phyloP scores from a whole-genome alignment of 2,329 filamentous ascomycete genomes.

The Sclerotinia borealis region DNA sequence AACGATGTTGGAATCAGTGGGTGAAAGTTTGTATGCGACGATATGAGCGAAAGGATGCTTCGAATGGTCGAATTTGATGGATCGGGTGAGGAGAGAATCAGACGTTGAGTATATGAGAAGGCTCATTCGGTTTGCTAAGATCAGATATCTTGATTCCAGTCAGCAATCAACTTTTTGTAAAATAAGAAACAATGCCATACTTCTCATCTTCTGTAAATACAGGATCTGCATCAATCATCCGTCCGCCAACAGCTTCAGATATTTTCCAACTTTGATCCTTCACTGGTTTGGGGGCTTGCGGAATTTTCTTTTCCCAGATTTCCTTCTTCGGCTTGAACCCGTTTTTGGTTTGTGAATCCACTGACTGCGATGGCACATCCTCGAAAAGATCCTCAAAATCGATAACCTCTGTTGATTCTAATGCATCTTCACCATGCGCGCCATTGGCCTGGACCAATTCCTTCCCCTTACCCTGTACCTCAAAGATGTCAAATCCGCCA shows the following conservation, averaged over 20 bases:
- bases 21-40: constrained; percentile 38
- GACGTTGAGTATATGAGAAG: constrained; percentile 75
- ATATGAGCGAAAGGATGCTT: constrained; percentile 28
- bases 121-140: constrained; percentile 67
- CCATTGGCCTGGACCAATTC: constrained; percentile 21
- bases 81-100: constrained; percentile 74
- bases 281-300: constrained; percentile 16
- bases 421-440: constrained; percentile 14
- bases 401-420: constrained; percentile 2
- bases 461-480: constrained; percentile 18
- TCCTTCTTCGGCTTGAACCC: constrained; percentile 11
- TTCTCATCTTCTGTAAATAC: constrained; percentile 56
- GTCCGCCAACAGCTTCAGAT: constrained; percentile 58
- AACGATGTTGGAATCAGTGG: constrained; percentile 40
- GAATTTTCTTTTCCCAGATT: constrained; percentile 9
- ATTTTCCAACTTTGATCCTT: constrained; percentile 45
- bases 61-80: constrained; percentile 46
- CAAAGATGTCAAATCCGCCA: constrained; percentile 29
- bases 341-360: background rate
- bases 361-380: constrained; percentile 1
- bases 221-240: constrained; percentile 59
- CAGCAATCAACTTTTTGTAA: constrained; percentile 15
- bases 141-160: constrained; percentile 48
- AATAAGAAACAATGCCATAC: constrained; percentile 37
- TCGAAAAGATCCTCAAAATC: constrained; percentile 19